Conservation (phyloP, 2,329 filamentous ascomycete species). For the Penicillium sp. region DNA sequence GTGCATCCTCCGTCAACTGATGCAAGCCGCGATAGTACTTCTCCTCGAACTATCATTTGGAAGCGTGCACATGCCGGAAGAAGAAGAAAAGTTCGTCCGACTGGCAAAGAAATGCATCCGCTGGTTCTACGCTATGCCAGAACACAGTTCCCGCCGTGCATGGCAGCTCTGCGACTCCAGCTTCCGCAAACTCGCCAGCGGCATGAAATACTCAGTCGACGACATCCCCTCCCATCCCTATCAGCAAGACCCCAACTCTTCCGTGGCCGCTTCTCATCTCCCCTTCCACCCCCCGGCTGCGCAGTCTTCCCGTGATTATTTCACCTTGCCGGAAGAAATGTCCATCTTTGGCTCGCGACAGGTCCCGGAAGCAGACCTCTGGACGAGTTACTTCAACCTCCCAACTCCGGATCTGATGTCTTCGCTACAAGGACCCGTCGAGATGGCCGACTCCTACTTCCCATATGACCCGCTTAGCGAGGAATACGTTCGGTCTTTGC, state of each 20-base stretch:
- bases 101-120: conserved; percentile 44
- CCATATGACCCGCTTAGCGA: conserved; percentile 40
- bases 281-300: not conserved
- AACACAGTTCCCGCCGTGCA: conserved; percentile 41
- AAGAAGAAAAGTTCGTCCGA: conserved; percentile 36
- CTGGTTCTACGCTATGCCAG: conserved; percentile 45
- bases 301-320: conserved; percentile 10
- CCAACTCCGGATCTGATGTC: conserved; percentile 16
- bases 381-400: conserved; percentile 12
- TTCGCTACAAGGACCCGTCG: conserved; percentile 6
- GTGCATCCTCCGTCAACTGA: conserved; percentile 46
- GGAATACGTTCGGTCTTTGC: conserved; percentile 41
- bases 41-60: conserved; percentile 48
- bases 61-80: conserved; percentile 42
- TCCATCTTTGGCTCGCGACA: conserved; percentile 7
- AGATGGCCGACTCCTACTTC: conserved; percentile 32
- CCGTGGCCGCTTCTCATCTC: not conserved
- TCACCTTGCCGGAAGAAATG: conserved; percentile 11
- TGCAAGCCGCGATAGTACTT: conserved; percentile 46
- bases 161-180: conserved; percentile 42
- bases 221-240: conserved; percentile 31
- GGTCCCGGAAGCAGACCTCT: conserved; percentile 9
- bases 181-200: conserved; percentile 34
- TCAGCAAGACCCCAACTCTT: conserved; percentile 7
- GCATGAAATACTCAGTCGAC: conserved; percentile 36